Conservation (phyloP, 139 green algal species). For the Chlorella sorokiniana region DNA sequence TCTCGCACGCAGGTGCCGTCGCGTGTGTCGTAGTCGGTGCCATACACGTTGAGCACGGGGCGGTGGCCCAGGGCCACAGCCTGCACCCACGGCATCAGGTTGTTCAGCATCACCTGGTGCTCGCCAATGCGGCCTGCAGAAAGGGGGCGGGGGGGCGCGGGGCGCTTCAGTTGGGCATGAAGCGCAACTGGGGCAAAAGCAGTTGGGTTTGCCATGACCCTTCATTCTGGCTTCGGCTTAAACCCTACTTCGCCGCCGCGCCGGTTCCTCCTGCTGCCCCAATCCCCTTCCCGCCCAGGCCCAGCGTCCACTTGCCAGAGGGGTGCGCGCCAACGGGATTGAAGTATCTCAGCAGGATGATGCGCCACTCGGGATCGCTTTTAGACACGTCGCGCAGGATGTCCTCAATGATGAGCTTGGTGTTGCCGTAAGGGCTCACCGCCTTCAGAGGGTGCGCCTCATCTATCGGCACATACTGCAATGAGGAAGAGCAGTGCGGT, state of each 20-base stretch:
- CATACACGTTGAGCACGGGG: conserved; percentile 90
- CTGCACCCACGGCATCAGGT: conserved; percentile 99
- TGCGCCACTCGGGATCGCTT: conserved; percentile 79
- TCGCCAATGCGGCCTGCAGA: conserved; percentile 85
- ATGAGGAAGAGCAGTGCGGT: not conserved
- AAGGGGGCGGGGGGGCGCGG: not conserved
- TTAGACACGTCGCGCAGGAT: conserved; percentile 72
- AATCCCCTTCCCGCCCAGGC: not conserved
- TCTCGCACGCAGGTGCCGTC: conserved; percentile 92
- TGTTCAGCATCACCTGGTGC: conserved; percentile 97
- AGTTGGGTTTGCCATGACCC: too few species aligned
- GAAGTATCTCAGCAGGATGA: conserved; percentile 65
- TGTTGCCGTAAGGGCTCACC: conserved; percentile 93
- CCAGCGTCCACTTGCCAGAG: conserved; percentile 50
- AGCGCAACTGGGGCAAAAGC: too few species aligned
- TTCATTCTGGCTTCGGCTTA: too few species aligned
- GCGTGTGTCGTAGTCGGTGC: conserved; percentile 91
- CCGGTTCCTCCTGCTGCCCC: too few species aligned
- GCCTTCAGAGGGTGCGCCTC: conserved; percentile 82
- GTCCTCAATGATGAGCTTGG: conserved; percentile 96
- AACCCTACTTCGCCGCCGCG: too few species aligned
- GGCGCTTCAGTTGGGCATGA: too few species aligned
- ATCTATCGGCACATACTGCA: conserved; percentile 80
- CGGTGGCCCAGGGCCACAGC: conserved; percentile 90
- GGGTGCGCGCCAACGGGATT: conserved; percentile 63